phyloP scores from a whole-genome alignment of 345 rosid genomes.

The Acer negundo region DNA sequence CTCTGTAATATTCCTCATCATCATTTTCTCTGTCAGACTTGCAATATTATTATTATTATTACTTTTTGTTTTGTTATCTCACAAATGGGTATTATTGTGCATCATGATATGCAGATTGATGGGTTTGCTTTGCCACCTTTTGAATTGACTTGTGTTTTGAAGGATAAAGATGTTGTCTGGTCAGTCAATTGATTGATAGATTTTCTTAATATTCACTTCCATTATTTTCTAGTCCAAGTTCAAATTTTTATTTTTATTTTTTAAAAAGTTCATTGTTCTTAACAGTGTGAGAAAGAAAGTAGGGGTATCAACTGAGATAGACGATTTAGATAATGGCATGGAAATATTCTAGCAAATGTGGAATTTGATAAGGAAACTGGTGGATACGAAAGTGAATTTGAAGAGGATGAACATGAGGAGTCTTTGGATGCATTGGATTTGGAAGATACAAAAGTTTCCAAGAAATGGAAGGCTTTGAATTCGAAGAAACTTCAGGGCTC shows the following conservation, averaged over 20 bases:
- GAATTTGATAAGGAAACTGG: slow-evolving; percentile 66
- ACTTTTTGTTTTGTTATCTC: no score
- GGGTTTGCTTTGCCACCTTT: slow-evolving; percentile 85
- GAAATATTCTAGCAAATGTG: slow-evolving; percentile 55
- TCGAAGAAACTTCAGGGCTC: slow-evolving; percentile 52
- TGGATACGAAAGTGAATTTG: slow-evolving; percentile 65
- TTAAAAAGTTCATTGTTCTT: not conserved
- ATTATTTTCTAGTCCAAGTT: not conserved
- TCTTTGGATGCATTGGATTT: slow-evolving; percentile 20
- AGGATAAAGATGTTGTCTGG: slow-evolving; percentile 81
- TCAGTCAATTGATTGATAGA: slow-evolving; percentile 28
- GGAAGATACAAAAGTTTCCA: slow-evolving; percentile 44
- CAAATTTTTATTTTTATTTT: not conserved
- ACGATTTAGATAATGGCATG: slow-evolving; percentile 30
- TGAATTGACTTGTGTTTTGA: slow-evolving; percentile 68
- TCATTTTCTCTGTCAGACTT: no score
- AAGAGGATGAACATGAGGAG: slow-evolving; percentile 38
- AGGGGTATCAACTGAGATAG: slow-evolving; percentile 29
- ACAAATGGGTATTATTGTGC: no score
- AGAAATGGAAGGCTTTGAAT: slow-evolving; percentile 62
- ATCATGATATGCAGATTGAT: slow-evolving; percentile 64
- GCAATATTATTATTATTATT: no score
- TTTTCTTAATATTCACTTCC: not conserved
- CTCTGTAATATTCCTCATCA: slow-evolving; percentile 37
- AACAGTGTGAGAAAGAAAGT: slow-evolving; percentile 67